These are phyloP conservation scores for Gleditsia sinensis DNA, from an alignment of 306 rosid species.

Conservation along the genomic window DNA sequence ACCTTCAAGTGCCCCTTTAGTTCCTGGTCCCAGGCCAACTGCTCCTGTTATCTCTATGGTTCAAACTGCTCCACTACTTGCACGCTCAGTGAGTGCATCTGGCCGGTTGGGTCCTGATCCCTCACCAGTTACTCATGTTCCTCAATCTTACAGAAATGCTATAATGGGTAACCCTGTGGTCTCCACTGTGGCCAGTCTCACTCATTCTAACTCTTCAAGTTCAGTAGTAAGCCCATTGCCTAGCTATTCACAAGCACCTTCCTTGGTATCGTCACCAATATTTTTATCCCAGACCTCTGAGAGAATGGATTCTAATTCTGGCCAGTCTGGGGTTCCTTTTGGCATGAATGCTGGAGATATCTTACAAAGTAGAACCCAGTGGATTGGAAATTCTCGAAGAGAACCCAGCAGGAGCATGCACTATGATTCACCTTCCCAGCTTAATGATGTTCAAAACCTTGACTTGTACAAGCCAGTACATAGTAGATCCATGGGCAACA, in stretches of 20 bases:
- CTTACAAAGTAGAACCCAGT: constrained; percentile 61
- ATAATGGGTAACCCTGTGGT: constrained; percentile 70
- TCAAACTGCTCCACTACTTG: constrained; percentile 75
- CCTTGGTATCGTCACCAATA: constrained; percentile 68
- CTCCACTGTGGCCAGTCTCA: constrained; percentile 53
- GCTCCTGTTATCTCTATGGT: constrained; percentile 67
- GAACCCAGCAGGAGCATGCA: constrained; percentile 57
- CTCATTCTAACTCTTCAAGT: constrained; percentile 57
- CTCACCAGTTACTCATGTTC: constrained; percentile 73
- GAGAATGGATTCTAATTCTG: constrained; percentile 52
- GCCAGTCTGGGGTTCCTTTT: constrained; percentile 59
- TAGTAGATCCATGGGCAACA: constrained; percentile 52
- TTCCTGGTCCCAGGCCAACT: constrained; percentile 75
- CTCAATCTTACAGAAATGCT: constrained; percentile 95
- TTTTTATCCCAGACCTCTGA: constrained; percentile 64
- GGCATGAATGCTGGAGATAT: constrained; percentile 58
- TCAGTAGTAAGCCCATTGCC: constrained; percentile 62
- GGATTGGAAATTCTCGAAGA: constrained; percentile 74
- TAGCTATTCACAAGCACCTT: constrained; percentile 61
- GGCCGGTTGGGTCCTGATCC: constrained; percentile 95
- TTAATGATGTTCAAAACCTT: constrained; percentile 54
- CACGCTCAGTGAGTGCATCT: constrained; percentile 87
- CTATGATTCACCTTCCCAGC: constrained; percentile 53
- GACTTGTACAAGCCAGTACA: constrained; percentile 57
- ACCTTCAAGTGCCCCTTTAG: constrained; percentile 90